Conservation (phyloP, 352 stramenopile species). For the Phytophthora palmivora region DNA sequence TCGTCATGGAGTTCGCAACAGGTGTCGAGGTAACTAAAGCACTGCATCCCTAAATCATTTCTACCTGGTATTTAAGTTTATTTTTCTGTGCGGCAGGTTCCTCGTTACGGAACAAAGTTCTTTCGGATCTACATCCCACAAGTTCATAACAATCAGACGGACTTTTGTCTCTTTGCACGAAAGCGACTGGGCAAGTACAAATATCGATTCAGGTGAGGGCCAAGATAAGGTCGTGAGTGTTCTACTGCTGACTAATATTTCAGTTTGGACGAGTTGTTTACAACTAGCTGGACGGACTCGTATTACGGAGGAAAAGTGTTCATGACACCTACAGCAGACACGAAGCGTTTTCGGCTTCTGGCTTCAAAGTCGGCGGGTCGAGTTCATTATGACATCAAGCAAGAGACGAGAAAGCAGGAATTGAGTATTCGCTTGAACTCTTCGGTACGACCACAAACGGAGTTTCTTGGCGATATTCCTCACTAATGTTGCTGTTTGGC, state of each 20-base stretch:
- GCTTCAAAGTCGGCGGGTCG: conserved; percentile 51
- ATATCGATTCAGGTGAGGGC: conserved; percentile 70
- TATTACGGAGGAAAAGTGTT: conserved; percentile 70
- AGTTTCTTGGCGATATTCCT: neutral
- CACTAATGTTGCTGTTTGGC: neutral
- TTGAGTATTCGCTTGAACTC: conserved; percentile 67
- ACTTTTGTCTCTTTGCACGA: conserved; percentile 82
- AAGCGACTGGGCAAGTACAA: conserved; percentile 81
- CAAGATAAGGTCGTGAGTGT: too few species aligned
- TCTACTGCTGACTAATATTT: neutral
- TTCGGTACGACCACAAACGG: conserved; percentile 32
- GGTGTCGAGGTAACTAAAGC: conserved; percentile 42
- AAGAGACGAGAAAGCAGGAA: conserved; percentile 77
- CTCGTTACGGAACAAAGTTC: conserved; percentile 73
- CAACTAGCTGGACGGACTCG: conserved; percentile 69
- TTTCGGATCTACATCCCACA: conserved; percentile 83
- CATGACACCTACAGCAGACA: conserved; percentile 51
- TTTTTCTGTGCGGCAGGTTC: conserved; percentile 26
- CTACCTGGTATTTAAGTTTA: neutral
- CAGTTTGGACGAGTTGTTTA: conserved; percentile 64
- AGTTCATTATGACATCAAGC: conserved; percentile 74
- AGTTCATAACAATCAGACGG: conserved; percentile 68
- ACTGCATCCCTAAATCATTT: neutral
- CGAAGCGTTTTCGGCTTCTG: conserved; percentile 63
- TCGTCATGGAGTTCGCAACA: conserved; percentile 74